Evolutionary conservation across 108 stramenopile genomes (phyloP), one percentile per base, ranked within the genome.

Genomic region (Skeletonema potamos): DNA sequence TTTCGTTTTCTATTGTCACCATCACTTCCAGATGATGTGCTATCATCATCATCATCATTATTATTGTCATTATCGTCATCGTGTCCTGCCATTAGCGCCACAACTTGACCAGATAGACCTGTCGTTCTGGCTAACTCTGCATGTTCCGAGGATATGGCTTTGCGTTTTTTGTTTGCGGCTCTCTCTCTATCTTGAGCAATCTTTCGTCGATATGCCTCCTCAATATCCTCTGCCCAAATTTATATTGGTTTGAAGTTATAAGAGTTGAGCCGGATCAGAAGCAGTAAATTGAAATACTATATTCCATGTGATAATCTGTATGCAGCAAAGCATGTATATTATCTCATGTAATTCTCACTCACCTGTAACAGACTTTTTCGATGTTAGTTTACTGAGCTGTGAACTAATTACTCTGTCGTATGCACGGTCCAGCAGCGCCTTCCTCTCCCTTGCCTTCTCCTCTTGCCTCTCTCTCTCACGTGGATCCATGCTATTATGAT

Each of bases 41-140:
- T 43, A 8, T 74, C 46, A 27, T 48, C 33, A 70, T 60, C 64
- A 41, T 57, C 72, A 17, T 60, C 57, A 17, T 60, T 57, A 70
- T 60, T 46, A 41, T 57, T 65, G 10, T 60, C 57, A 17, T 60
- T 57, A 39, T 41, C 41, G 20, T 54, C 54, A 36, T 79, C 68
- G 44, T 81, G 56, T 6, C 62, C 76, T 58, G 72, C 76, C 84
- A 84, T 84, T 3, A 84, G 58, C 1, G 84, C 84, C 12, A 84
- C 84, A 8, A 84, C 84, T 12, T 84, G 84, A 2, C 84, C 84
- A 18, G 81, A 73, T 29, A 85, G 58, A 13, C 84, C 84, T 20
- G 81, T 85, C 6, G 77, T 67, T 34, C 72, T 46, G 9, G 77
- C 77, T 1, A 82, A 58, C 70, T 85, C 81, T 3, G 64, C 77